A percentile compares a stretch with the other conserved stretches of the same genome.
Conservation (phyloP, 805 yeast genomes). For the Priceomyces fermenticarens region DNA sequence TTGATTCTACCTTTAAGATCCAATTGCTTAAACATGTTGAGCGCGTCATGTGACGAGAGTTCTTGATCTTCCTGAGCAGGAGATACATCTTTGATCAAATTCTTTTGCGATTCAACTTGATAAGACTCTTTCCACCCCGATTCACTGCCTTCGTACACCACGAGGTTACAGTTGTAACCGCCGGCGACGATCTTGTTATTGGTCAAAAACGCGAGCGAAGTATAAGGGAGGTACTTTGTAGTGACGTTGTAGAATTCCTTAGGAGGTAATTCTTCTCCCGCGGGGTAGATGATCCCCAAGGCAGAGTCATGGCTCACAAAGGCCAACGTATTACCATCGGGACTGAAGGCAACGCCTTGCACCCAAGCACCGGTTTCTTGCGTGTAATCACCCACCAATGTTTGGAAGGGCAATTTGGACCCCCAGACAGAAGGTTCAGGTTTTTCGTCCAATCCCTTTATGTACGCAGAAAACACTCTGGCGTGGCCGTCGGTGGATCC, state of each 20-base stretch:
- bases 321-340: slow-evolving; percentile 73
- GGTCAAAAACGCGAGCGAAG: slow-evolving; percentile 65
- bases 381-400: slow-evolving; percentile 77
- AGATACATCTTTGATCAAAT: slow-evolving; percentile 40
- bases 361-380: slow-evolving; percentile 81
- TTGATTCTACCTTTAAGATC: slow-evolving; percentile 86
- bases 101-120: slow-evolving; percentile 51
- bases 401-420: slow-evolving; percentile 89
- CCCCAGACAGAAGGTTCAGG: slow-evolving; percentile 91
- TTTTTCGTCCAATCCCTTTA: slow-evolving; percentile 83
- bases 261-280: slow-evolving; percentile 64
- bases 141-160: slow-evolving; percentile 72
- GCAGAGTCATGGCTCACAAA: slow-evolving; percentile 86
- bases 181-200: slow-evolving; percentile 75
- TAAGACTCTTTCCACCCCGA: slow-evolving; percentile 59
- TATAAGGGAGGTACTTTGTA: slow-evolving; percentile 77
- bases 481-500: slow-evolving; percentile 95
- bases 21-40: slow-evolving; percentile 92
- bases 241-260: slow-evolving; percentile 53
- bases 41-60: slow-evolving; percentile 68
- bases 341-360: slow-evolving; percentile 85
- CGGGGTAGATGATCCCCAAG: slow-evolving; percentile 76
- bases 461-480: slow-evolving; percentile 81
- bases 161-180: slow-evolving; percentile 90
- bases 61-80: slow-evolving; percentile 46